phyloP scores from a whole-genome alignment of 306 rosid genomes.

The Crataegus laevigata region DNA sequence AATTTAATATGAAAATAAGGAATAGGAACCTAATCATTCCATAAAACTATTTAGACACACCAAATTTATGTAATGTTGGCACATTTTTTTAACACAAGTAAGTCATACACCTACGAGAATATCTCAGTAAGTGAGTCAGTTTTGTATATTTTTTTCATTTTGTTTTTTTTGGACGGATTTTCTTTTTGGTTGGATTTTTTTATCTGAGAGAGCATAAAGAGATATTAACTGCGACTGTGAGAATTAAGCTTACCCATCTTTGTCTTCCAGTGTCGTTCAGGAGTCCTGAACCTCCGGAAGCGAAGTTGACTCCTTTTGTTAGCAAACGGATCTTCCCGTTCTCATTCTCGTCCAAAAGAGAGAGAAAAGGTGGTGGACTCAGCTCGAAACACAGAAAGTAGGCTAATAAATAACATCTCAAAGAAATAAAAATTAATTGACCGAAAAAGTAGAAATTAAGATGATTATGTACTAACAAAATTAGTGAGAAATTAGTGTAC shows the following conservation, averaged over 20 bases:
- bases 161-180: too few relatives aligned
- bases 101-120: too few relatives aligned
- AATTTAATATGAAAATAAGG: too few relatives aligned
- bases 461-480: background rate
- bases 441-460: background rate
- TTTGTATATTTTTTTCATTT: too few relatives aligned
- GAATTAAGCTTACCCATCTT: background rate
- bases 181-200: too few relatives aligned
- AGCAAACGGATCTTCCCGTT: background rate
- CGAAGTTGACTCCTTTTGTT: conserved; percentile 12
- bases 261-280: conserved; percentile 6
- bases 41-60: too few relatives aligned
- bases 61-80: too few relatives aligned
- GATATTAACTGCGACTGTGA: background rate
- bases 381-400: background rate
- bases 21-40: too few relatives aligned
- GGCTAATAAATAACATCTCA: background rate
- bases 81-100: too few relatives aligned
- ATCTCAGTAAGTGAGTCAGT: too few relatives aligned
- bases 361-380: conserved; percentile 26
- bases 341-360: background rate
- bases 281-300: conserved; percentile 24
- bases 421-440: background rate
- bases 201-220: background rate
- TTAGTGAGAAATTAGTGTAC: too few relatives aligned